Base-by-base conservation (phyloP, 805 yeast genomes). In the Starmerella etchellsii region DNA sequence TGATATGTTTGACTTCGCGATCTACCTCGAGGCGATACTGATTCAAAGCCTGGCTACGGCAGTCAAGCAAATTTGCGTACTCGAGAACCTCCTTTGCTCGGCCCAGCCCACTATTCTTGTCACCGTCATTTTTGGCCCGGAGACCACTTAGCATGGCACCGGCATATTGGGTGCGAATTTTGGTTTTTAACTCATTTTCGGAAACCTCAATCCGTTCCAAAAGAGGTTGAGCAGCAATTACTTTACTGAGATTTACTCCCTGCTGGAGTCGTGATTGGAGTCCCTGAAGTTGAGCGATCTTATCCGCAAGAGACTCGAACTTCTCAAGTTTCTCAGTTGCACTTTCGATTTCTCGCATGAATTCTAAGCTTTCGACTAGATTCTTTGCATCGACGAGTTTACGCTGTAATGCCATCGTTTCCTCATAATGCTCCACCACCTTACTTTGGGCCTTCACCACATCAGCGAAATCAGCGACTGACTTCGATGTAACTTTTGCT, bases 1-100 rank as follows among this genome's bases (percentile, higher is more conserved):
- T 81, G 14, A 84, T 73, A 13, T 70, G 68, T 57, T 84, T 84
- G 40, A 83, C 67, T 50, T 85, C 94, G 1, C 68, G 63, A 11
- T 77, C 64, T n/a, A 81, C 73, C 16, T 67, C 67, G 20, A 77
- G 88, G 51, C 78, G 81, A 56, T 80, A 85, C 3, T 64, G 54
- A 30, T 67, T 65, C 48, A 78, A 76, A 0, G 93, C 81, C 13
- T 70, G 63, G 1, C 71, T 66, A 22, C 34, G 83, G 70, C 49
- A 75, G 68, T 8, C 37, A 14, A 43, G 43, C 11, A 28, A 14
- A 2, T 7, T 8, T 3, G 32, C 43, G 11, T 2, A 30, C 14
- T 30, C 33, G 3, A 35, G 31, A 20, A 27, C 32, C 15, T 23
- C 10, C 9, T 14, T n/a, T 8, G 43, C 39, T 13, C n/a, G 11